phyloP scores from a whole-genome alignment of 108 stramenopile genomes.

The Conticribra guillardii region DNA sequence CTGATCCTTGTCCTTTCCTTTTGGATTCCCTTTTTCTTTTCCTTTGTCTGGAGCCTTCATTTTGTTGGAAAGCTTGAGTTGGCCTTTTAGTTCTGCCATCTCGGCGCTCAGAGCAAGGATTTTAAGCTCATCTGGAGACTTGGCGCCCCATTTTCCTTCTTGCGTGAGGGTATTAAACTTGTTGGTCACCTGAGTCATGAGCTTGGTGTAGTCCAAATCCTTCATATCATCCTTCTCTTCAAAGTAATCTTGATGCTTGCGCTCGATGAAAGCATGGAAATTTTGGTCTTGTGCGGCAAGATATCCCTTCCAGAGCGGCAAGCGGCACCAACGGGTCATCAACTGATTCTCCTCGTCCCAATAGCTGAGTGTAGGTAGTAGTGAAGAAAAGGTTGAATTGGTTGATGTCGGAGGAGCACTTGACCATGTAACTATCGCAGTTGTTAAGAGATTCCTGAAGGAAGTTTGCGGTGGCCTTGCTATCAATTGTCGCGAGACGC shows the following conservation, averaged over 20 bases:
- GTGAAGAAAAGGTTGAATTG: neutral
- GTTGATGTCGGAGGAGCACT: neutral
- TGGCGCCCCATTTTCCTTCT: neutral
- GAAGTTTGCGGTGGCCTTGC: neutral
- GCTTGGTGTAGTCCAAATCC: neutral
- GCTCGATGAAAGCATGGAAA: neutral
- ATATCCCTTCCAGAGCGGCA: neutral
- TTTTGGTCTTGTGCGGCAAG: neutral
- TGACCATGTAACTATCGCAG: neutral
- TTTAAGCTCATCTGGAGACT: neutral
- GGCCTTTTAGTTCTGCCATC: neutral
- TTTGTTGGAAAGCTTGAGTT: neutral
- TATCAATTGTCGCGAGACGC: neutral
- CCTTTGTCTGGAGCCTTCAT: neutral
- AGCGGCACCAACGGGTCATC: neutral
- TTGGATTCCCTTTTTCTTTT: no score
- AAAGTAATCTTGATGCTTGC: neutral
- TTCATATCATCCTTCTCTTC: neutral
- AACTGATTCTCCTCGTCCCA: neutral
- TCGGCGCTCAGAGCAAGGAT: neutral
- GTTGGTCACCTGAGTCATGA: neutral
- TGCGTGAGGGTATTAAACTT: neutral
- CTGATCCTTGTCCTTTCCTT: neutral
- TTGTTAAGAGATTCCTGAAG: neutral
- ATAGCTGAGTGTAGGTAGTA: neutral